A percentile compares a stretch with the other conserved stretches of the same genome.
Evolutionary conservation across 768 basidiomycete genomes (phyloP).

Genomic region (Auricularia sp.): DNA sequence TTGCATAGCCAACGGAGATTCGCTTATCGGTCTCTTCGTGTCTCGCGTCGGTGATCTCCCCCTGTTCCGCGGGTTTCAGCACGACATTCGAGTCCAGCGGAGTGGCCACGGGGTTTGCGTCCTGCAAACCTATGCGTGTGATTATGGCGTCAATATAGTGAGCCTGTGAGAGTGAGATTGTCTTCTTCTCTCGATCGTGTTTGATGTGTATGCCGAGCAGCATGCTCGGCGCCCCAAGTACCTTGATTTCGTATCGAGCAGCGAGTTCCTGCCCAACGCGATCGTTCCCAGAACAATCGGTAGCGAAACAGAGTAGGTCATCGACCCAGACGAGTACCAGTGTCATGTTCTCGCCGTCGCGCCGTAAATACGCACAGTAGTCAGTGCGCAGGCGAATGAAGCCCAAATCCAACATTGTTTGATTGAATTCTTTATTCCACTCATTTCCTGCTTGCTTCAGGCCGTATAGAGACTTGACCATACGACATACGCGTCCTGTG

Average conservation of each 20-base stretch:
- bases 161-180: constrained; percentile 4
- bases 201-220: constrained; percentile 10
- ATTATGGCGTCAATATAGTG: constrained; percentile 4
- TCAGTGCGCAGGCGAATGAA: constrained; percentile 7
- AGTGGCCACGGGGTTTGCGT: constrained; percentile 1
- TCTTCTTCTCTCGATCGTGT: not conserved
- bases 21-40: no score
- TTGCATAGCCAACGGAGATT: no score
- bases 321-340: constrained; percentile 11
- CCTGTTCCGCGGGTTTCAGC: not conserved
- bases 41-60: no score
- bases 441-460: constrained; percentile 13
- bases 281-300: not conserved
- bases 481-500: constrained; percentile 9
- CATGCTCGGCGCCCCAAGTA: constrained; percentile 6
- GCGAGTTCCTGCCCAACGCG: constrained; percentile 1
- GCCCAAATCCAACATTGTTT: constrained; percentile 6
- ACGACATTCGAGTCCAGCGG: constrained; percentile 7
- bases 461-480: constrained; percentile 20
- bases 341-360: not conserved
- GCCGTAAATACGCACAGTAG: constrained; percentile 6
- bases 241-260: constrained; percentile 1
- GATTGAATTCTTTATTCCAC: constrained; percentile 11
- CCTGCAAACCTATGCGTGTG: not conserved
- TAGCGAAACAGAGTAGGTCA: constrained; percentile 5